Evolutionary conservation across 495 filamentous ascomycete genomes (phyloP), one percentile per base, ranked within the genome.

Genomic region (Hypoxylon fuscum): DNA sequence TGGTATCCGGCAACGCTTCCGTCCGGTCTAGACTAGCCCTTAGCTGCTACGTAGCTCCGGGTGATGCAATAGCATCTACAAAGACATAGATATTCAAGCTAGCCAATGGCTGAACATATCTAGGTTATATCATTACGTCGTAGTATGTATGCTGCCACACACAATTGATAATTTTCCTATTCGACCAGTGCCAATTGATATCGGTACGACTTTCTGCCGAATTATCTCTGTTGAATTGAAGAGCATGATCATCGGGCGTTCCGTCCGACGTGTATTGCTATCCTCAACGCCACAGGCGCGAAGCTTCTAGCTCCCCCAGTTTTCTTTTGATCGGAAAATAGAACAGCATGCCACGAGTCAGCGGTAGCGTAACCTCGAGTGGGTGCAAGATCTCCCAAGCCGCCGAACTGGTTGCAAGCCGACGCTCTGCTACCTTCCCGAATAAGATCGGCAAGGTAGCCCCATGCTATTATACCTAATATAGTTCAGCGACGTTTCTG

Each of bases 371-470:
- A 49, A 55, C 55, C 29, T 31, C 29, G 32, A 18, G 42, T 31
- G 40, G 27, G 32, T 46, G 55, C 32, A 42, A 52, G 50, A 65
- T 60, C 50, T 59, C 10, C 12, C 20, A 47, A 15, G 15, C 20
- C 29, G 47, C 45, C 50, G 44, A 12, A 29, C 50, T 51, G 6
- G 32, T 55, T 40, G 23, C 44, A 51, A 29, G 49, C 44, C 54
- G 41, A 64, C 40, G 41, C 48, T 47, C 55, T 32, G 55, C 46
- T 47, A 65, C 62, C 62, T 65, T 65, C 62, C 62, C n/a, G 40
- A 64, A 65, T 60, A 17, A 56, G 62, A 35, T 45, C n/a, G 23
- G 49, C 18, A 21, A 29, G 38, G 29, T 35, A 17, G 22, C 37
- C 50, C 11, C 22, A 44, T 17, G 25, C 22, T 34, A 43, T 32